These are phyloP conservation scores for Rhizomucor pusillus DNA, from an alignment of 371 early-diverging fungal genomes.

Conservation along the genomic window DNA sequence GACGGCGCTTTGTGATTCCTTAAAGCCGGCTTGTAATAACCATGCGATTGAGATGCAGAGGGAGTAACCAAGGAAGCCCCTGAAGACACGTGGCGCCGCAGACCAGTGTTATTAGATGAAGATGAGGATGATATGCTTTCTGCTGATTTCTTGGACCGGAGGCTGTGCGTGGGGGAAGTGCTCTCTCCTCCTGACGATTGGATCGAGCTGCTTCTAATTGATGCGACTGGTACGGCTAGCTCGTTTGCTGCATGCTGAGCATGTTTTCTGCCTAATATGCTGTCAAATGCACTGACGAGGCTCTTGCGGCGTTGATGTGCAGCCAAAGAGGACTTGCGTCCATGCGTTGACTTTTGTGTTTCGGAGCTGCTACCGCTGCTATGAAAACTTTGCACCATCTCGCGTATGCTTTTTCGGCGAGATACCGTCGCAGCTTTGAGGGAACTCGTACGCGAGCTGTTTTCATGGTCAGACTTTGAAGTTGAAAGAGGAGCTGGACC, in stretches of 20 bases:
- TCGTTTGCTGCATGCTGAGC: background rate
- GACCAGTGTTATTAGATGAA: no score
- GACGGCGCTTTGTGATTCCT: no score
- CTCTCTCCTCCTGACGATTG: no score
- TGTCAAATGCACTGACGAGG: background rate
- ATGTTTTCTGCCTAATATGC: background rate
- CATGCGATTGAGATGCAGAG: background rate
- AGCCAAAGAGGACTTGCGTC: background rate
- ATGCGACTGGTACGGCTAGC: background rate
- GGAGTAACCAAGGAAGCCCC: background rate
- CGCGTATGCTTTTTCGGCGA: background rate
- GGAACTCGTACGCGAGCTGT: background rate
- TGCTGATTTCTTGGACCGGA: no score
- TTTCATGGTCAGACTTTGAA: background rate
- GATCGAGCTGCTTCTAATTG: background rate
- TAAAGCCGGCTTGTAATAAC: background rate
- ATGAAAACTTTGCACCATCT: background rate
- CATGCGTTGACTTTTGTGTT: background rate
- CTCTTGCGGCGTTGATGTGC: background rate
- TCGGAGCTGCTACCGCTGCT: background rate
- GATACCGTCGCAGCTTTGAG: background rate
- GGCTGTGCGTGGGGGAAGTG: no score
- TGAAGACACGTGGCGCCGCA: no score
- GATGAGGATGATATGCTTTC: no score
- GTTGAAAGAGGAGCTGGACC: background rate